Evolutionary conservation across 345 rosid species (phyloP), one percentile per base, ranked within the genome.

Genomic region (Cochlearia excelsa): DNA sequence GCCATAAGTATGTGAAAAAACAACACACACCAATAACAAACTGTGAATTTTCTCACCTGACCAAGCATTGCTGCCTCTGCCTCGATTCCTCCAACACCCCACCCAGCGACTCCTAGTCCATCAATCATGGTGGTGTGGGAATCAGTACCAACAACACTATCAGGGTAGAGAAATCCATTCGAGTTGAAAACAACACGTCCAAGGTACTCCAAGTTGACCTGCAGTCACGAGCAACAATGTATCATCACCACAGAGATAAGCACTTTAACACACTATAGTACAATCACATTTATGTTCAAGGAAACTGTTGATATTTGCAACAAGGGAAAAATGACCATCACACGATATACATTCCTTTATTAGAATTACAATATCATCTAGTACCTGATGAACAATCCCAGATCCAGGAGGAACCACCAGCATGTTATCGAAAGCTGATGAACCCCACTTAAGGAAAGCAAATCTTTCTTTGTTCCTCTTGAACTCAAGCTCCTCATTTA

Each of bases 1-100:
- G 39, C 53, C 27, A 29, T 56, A 30, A 28, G 38, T 6, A 57
- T 51, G 50, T 49, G 3, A 48, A 8, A 23, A 4, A 5, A 57
- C 41, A 23, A 2, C 30, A 26, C 31, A 52, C 16, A 30, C 45
- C 43, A 29, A 50, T 41, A 7, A 33, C 5, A 4, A 50, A 46
- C 26, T 26, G 3, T 55, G 69, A 16, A 34, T 16, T 30, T 47
- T 64, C 53, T 49, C 76, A 85, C 95, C 87, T 90, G 95, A 31
- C 94, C 95, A 58, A 90, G 87, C 94, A 87, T 90, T 51, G 87
- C 70, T 9, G 97, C 95, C 70, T 85, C 94, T 51, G 91, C 90
- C 75, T 87, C 95, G 63, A 90, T 87, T 59, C 94, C 97, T 61
- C 95, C 97, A 73, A 81, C 95, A 65, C 90, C 97, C 97, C 95